These are phyloP conservation scores for Globisporangium barbulae DNA, from an alignment of 352 stramenopile species.

Conservation along the genomic window DNA sequence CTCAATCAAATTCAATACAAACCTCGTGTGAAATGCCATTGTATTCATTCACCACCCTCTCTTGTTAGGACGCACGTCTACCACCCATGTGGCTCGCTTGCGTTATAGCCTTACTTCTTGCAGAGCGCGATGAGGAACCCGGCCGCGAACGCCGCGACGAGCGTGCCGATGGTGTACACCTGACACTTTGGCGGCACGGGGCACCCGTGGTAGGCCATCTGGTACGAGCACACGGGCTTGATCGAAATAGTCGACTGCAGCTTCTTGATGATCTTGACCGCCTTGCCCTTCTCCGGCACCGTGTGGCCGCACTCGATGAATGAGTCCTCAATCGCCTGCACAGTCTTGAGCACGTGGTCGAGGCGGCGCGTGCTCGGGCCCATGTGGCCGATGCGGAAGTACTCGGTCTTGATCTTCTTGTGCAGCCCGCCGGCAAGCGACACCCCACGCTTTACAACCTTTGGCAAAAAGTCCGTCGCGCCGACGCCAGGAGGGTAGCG, in stretches of 20 bases:
- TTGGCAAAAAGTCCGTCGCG: slow-evolving; percentile 66
- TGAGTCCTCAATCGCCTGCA: slow-evolving; percentile 66
- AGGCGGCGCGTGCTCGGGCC: slow-evolving; percentile 68
- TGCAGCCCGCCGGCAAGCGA: slow-evolving; percentile 71
- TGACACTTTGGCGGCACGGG: slow-evolving; percentile 69
- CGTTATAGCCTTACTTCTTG: slow-evolving; percentile 35
- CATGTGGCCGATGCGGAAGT: slow-evolving; percentile 87
- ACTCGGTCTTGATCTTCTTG: slow-evolving; percentile 82
- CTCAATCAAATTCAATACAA: neutral
- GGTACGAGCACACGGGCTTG: slow-evolving; percentile 40
- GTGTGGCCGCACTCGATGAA: slow-evolving; percentile 70
- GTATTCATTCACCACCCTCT: neutral
- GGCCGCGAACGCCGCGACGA: slow-evolving; percentile 54
- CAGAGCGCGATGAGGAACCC: slow-evolving; percentile 52
- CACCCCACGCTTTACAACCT: slow-evolving; percentile 64
- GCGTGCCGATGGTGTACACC: slow-evolving; percentile 55
- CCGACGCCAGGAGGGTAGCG: slow-evolving; percentile 66
- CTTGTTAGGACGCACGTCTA: too few relatives aligned
- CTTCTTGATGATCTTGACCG: slow-evolving; percentile 52
- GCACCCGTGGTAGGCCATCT: slow-evolving; percentile 48
- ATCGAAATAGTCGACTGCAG: slow-evolving; percentile 50
- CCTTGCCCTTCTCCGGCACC: slow-evolving; percentile 53
- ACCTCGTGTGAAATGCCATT: neutral
- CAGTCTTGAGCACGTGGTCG: slow-evolving; percentile 72
- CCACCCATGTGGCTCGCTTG: neutral